Percentiles rank a stretch among this genome's conserved stretches.
These are phyloP conservation scores for Penicillium simplicissimum DNA, from an alignment of 495 filamentous ascomycete species.

Conservation along the genomic window DNA sequence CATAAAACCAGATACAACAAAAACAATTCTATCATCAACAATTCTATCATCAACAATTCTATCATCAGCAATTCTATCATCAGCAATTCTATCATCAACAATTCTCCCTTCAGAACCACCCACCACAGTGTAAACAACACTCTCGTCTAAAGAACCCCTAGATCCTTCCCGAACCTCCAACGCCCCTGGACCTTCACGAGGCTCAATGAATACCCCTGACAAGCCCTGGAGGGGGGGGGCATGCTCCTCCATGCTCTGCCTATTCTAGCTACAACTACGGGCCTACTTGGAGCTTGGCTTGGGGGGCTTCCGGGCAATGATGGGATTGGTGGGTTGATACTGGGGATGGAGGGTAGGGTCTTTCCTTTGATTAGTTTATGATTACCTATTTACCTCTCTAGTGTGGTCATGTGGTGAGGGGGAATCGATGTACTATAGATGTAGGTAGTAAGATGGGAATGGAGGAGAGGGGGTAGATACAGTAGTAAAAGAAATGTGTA, in stretches of 20 bases:
- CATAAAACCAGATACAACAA: background rate
- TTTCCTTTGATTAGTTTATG: background rate
- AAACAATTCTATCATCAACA: too few relatives aligned
- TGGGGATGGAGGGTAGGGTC: background rate
- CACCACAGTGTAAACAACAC: too few relatives aligned
- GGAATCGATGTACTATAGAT: background rate
- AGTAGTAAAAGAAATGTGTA: background rate
- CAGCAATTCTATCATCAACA: too few relatives aligned
- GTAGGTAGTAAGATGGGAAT: background rate
- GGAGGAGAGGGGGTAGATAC: background rate
- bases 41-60: too few relatives aligned
- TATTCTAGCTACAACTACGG: background rate
- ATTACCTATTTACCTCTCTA: too few relatives aligned
- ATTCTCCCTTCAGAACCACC: too few relatives aligned
- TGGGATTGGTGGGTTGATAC: background rate
- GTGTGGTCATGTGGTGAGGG: background rate
- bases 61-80: too few relatives aligned
- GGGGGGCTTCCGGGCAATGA: background rate
- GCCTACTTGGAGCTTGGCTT: background rate
- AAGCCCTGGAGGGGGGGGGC: background rate
- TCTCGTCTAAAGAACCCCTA: too few relatives aligned
- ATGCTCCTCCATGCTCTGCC: background rate
- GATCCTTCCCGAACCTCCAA: background rate
- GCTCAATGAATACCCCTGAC: background rate
- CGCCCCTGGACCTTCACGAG: too few relatives aligned